These are phyloP conservation scores for Chrysoporthe austroafricana DNA, from an alignment of 2,329 filamentous ascomycete genomes.

Conservation along the genomic window DNA sequence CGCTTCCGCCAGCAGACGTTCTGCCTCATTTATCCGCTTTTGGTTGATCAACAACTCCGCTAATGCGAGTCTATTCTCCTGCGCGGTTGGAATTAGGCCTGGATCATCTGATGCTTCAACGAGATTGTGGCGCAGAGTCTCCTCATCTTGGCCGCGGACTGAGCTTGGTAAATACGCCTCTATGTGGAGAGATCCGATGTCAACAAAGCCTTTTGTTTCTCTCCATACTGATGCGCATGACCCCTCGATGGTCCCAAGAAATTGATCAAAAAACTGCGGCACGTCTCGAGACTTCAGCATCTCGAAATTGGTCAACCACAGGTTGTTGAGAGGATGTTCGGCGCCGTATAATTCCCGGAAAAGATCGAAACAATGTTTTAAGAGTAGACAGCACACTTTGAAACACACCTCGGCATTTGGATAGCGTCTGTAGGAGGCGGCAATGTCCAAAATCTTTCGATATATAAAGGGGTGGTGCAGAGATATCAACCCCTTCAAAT, in stretches of 20 bases:
- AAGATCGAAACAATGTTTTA: slow-evolving; percentile 1
- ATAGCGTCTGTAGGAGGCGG: neutral
- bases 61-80: slow-evolving; percentile 5
- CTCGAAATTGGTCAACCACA: neutral
- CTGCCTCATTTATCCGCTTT: neutral
- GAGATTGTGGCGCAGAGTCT: neutral
- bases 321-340: neutral
- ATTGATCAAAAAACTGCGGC: neutral
- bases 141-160: neutral
- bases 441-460: neutral
- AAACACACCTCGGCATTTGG: neutral
- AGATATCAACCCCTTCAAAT: neutral
- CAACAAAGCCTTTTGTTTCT: neutral
- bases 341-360: neutral
- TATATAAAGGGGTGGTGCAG: slow-evolving; percentile 8
- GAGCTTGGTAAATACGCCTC: neutral
- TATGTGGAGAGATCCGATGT: slow-evolving; percentile 4
- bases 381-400: slow-evolving; percentile 2
- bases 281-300: neutral
- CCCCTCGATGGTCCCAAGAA: neutral
- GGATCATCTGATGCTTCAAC: neutral
- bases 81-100: neutral
- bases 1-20: neutral
- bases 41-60: slow-evolving; percentile 1
- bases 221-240: neutral